Conservation (phyloP, 148 eudicot species). For the Euryodendron excelsum region DNA sequence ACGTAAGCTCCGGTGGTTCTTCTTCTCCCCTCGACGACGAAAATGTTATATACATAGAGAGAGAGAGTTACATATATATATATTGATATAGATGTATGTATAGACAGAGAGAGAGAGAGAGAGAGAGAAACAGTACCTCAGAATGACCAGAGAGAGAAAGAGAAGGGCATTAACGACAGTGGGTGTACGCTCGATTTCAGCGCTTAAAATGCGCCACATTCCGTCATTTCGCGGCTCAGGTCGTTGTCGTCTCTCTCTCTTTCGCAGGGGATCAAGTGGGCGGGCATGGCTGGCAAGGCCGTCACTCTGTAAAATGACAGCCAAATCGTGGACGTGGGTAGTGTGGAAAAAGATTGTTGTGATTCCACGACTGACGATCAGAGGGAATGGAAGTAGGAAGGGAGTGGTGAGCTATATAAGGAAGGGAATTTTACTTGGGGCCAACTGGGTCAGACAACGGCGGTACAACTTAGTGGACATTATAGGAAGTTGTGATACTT, state of each 20-base stretch:
- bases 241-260: not conserved
- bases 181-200: constrained; percentile 20
- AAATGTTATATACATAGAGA: not conserved
- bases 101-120: not conserved
- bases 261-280: not conserved
- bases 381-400: too few species aligned
- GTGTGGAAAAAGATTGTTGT: not conserved
- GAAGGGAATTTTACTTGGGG: too few species aligned
- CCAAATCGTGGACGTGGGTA: not conserved
- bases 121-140: not conserved
- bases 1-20: not conserved
- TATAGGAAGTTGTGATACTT: too few species aligned
- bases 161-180: not conserved
- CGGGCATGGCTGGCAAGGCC: not conserved
- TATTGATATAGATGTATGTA: too few species aligned
- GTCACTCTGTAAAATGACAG: not conserved
- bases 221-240: not conserved
- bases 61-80: not conserved
- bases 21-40: not conserved
- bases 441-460: too few species aligned
- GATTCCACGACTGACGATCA: not conserved
- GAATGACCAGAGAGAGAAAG: not conserved
- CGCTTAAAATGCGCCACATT: constrained; percentile 10
- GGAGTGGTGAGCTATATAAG: not conserved
- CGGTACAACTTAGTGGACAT: too few species aligned